These are phyloP conservation scores for Colletotrichum tropicicola DNA, from an alignment of 2,329 filamentous ascomycete species.

Conservation along the genomic window DNA sequence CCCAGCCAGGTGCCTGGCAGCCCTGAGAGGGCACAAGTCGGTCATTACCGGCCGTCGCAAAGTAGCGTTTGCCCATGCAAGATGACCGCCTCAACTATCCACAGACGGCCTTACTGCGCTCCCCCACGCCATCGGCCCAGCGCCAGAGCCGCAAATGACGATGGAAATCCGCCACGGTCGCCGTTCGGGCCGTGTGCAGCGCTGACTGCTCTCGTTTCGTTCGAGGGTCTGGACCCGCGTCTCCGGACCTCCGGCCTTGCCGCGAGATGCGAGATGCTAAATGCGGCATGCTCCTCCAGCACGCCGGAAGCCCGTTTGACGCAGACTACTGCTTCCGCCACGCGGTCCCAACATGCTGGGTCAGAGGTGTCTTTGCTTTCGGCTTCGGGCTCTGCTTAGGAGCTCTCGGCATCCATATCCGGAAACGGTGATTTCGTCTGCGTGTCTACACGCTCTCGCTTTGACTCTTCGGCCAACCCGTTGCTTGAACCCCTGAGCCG, in stretches of 20 bases:
- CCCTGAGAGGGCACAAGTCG: background rate
- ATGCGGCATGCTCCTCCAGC: background rate
- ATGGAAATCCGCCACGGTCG: background rate
- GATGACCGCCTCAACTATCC: background rate
- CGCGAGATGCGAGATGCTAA: background rate
- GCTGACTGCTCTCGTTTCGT: background rate
- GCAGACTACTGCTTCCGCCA: background rate
- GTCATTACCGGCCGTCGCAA: background rate
- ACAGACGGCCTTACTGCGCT: background rate
- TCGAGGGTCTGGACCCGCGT: background rate
- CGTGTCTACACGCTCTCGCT: background rate
- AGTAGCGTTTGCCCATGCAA: background rate
- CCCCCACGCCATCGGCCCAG: background rate
- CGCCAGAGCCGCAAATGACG: conserved; percentile 3
- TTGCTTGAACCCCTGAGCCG: background rate
- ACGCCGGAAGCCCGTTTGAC: background rate
- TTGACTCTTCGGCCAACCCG: background rate
- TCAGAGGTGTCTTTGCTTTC: background rate
- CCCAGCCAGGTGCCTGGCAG: no score
- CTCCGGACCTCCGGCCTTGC: conserved; percentile 8
- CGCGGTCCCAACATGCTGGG: background rate
- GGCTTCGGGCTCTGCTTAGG: background rate
- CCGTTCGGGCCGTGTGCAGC: conserved; percentile 16
- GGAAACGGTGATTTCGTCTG: background rate
- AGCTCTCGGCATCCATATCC: background rate